Percentiles rank a stretch among this genome's conserved stretches.
These are phyloP conservation scores for Magnaporthiopsis incrustans DNA, from an alignment of 2,329 filamentous ascomycete genomes.

Conservation along the genomic window DNA sequence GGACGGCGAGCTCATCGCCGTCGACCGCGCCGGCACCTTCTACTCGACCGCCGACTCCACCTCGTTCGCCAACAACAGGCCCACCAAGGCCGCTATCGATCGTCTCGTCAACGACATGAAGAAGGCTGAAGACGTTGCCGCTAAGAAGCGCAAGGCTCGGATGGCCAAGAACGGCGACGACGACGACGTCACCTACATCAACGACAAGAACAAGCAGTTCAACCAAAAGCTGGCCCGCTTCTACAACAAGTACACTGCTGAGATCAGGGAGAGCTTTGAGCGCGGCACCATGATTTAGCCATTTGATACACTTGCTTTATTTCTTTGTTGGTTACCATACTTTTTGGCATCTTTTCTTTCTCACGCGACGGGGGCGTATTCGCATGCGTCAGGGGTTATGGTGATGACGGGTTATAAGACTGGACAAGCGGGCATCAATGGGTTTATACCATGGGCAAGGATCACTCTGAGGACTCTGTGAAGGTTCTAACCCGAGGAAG, in stretches of 20 bases:
- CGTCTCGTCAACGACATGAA: slow-evolving; percentile 76
- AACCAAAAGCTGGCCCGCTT: slow-evolving; percentile 94
- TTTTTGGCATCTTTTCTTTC: not conserved
- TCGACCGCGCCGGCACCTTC: slow-evolving; percentile 85
- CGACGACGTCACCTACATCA: slow-evolving; percentile 95
- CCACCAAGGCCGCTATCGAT: slow-evolving; percentile 80
- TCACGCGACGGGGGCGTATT: not conserved
- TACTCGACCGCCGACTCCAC: slow-evolving; percentile 83
- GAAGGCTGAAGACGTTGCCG: slow-evolving; percentile 76
- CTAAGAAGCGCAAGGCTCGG: slow-evolving; percentile 80
- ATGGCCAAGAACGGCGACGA: slow-evolving; percentile 73
- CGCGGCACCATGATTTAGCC: slow-evolving; percentile 84
- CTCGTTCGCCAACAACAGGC: slow-evolving; percentile 75
- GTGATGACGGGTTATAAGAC: not conserved
- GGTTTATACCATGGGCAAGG: not conserved
- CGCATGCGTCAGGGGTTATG: not conserved
- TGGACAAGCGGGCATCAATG: not conserved
- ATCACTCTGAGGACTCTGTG: not conserved
- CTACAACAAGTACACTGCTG: slow-evolving; percentile 97
- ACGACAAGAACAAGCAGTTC: slow-evolving; percentile 99
- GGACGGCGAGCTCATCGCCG: slow-evolving; percentile 84
- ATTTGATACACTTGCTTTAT: not conserved
- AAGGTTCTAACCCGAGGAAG: not conserved
- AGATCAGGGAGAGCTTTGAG: slow-evolving; percentile 97
- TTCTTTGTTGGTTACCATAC: not conserved